Evolutionary conservation across 2,329 filamentous ascomycete species (phyloP), one percentile per base, ranked within the genome.

Genomic region (Xylariomycetidae sp.): DNA sequence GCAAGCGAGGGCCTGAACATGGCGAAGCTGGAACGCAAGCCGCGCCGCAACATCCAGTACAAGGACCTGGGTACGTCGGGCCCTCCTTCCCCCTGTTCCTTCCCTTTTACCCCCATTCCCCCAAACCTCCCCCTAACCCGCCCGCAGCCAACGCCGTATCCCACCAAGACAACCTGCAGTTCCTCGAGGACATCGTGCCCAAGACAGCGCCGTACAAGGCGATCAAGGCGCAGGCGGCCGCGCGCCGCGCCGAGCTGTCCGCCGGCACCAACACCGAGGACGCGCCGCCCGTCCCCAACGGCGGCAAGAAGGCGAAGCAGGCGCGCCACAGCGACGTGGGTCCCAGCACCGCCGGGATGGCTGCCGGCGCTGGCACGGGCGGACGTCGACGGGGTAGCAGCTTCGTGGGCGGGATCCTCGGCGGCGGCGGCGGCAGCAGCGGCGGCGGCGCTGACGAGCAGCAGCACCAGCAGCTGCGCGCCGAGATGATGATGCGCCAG

Each of bases 1-100:
- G 80, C 89, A 14, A 75, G 83, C 42, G 85, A 93, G 58, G 82
- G 83, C 17, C 81, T 94, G 57, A 89, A 85, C 52, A 85, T 94
- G 51, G 84, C 89, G 50, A 93, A 92, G 55, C 75, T 88, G 1
- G 92, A 96, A 62, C 77, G 83, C 49, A 96, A 96, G 59, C 90
- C 90, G 5, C 75, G 92, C 36, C 79, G 89, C 40, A 95, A 93
- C 53, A 83, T 98, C 42, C 92, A 96, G 59, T 98, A 98, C 67
- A 86, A 86, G 55, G 92, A 98, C 60, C 73, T 98, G 25, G 82
- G 85, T 88, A 66, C 37, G 71, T 53, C 10, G 7, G 10, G 18
- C 14, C n/a, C 18, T 31, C 16, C 20, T 13, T 29, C 26, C 7
- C 15, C n/a, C 14, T 19, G 8, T 16, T 13, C n/a, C 13, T 14